Evolutionary conservation across 805 yeast species (phyloP), one percentile per base, ranked within the genome.

Genomic region (Candida piceae): DNA sequence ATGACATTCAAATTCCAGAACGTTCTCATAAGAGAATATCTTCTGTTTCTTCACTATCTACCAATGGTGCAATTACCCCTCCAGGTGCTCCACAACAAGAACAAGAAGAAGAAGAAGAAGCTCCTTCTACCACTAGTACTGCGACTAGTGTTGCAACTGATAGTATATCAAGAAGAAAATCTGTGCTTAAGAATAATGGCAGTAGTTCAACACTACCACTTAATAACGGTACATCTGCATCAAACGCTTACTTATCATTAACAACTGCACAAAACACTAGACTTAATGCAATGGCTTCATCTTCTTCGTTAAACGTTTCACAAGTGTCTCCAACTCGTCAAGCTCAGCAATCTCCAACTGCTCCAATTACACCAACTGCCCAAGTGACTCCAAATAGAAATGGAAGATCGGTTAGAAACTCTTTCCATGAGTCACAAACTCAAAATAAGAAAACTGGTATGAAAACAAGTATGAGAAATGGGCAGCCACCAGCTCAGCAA

Each of bases 251-350:
- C 48, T 52, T 81, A 30, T 78, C 85, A 0, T 58, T 80, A 36
- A 71, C 89, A 1, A 84, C 93, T 0, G 89, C 89, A 1, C 88
- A 83, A 52, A 84, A 84, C 55, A 84, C 93, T 0, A 68, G 88
- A 40, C 53, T 81, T 39, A 84, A 84, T 58, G 82, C 90, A 1
- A 55, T 76, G 52, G 69, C 78, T 6, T 52, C 63, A n/a, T 62
- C 61, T 1, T 48, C 71, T 0, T 46, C 66, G 4, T 62, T 67
- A 34, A 59, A 69, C 44, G 41, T 44, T 29, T 10, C 44, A 5
- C 42, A 39, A 21, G 43, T 29, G 35, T 23, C 39, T 17, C 35
- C 41, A 42, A 42, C 31, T 29, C 45, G 31, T 28, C 29, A 40
- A 23, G 6, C 22, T 20, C 22, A 20, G 9, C 22, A 20, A 20